A percentile compares a stretch with the other conserved stretches of the same genome.
These are phyloP conservation scores for Parathielavia hyrcaniae DNA, from an alignment of 495 filamentous ascomycete species.

Conservation along the genomic window DNA sequence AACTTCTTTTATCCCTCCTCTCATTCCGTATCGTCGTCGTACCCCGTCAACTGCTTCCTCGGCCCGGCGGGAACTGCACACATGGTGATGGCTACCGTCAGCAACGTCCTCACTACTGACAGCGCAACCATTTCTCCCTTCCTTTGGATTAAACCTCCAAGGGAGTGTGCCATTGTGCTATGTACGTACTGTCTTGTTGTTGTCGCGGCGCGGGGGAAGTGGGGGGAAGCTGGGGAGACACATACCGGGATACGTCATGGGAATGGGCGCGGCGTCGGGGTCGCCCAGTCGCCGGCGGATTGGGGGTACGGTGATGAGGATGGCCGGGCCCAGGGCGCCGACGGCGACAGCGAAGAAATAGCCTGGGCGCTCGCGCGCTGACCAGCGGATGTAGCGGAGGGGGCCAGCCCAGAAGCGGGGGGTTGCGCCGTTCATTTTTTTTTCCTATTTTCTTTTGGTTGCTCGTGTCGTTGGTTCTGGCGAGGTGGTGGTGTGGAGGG, in stretches of 20 bases:
- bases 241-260: conserved; percentile 88
- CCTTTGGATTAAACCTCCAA: not conserved
- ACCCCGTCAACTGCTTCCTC: conserved; percentile 64
- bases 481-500: not conserved
- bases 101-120: conserved; percentile 13
- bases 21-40: conserved; percentile 55
- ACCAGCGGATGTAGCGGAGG: conserved; percentile 77
- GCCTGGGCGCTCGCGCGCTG: conserved; percentile 76
- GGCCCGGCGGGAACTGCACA: conserved; percentile 66
- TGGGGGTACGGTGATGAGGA: conserved; percentile 61
- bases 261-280: conserved; percentile 60
- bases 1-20: not conserved
- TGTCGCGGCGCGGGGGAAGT: too few species aligned
- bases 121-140: not conserved
- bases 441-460: not conserved
- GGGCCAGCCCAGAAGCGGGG: conserved; percentile 81
- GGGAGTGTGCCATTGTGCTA: too few species aligned
- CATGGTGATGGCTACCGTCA: conserved; percentile 7
- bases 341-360: conserved; percentile 78
- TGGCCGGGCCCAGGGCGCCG: conserved; percentile 63
- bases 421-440: conserved; percentile 49
- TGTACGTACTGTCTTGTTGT: too few species aligned
- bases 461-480: not conserved
- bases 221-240: conserved; percentile 29
- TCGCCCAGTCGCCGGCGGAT: conserved; percentile 64